These are phyloP conservation scores for Mycena latifolia DNA, from an alignment of 768 basidiomycete genomes.

Conservation along the genomic window DNA sequence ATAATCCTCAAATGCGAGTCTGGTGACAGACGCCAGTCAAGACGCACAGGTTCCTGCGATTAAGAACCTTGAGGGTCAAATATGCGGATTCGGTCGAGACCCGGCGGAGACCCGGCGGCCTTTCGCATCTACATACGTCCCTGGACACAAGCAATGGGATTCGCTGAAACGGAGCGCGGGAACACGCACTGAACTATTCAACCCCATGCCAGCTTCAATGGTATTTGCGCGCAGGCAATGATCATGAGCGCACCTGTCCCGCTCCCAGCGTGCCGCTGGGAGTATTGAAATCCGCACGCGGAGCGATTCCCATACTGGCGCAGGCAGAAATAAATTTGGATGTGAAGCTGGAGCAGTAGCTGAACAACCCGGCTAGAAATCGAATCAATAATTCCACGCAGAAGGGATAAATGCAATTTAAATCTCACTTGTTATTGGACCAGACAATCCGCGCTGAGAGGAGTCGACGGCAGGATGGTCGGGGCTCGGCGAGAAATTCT, in stretches of 20 bases:
- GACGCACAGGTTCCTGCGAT: conserved; percentile 71
- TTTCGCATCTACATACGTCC: conserved; percentile 71
- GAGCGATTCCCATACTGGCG: conserved; percentile 62
- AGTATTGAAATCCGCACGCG: conserved; percentile 68
- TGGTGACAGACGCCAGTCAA: conserved; percentile 66
- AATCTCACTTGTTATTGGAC: conserved; percentile 57
- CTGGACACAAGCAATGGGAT: conserved; percentile 44
- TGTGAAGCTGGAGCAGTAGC: conserved; percentile 52
- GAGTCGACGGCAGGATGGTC: conserved; percentile 61
- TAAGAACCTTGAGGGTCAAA: conserved; percentile 69
- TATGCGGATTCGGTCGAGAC: conserved; percentile 74
- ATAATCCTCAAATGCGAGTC: conserved; percentile 57
- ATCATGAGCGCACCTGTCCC: conserved; percentile 56
- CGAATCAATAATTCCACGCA: background rate
- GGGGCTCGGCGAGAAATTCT: conserved; percentile 63
- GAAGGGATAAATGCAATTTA: conserved; percentile 22
- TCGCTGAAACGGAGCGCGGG: background rate
- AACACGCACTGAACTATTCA: background rate
- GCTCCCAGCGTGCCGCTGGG: conserved; percentile 65
- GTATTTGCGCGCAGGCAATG: background rate
- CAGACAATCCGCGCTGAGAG: conserved; percentile 53
- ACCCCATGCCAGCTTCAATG: too few relatives aligned
- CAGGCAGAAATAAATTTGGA: conserved; percentile 67
- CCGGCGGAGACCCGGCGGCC: conserved; percentile 64
- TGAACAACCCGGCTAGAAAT: conserved; percentile 59